A percentile compares a stretch with the other conserved stretches of the same genome.
phyloP scores from a whole-genome alignment of 768 basidiomycete genomes.

The Podaxis sp. region DNA sequence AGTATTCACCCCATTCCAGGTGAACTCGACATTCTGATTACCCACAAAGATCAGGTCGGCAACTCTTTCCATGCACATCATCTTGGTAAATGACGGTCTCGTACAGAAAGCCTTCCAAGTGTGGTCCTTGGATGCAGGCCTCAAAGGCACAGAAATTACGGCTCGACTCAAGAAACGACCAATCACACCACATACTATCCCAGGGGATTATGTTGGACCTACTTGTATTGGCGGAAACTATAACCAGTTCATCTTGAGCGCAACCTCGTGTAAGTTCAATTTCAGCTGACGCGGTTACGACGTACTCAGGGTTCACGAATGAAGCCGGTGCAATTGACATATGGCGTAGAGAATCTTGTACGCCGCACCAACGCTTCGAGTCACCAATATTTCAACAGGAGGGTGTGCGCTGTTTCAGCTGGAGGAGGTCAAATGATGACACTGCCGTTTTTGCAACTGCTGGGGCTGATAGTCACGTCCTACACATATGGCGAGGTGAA shows the following conservation, averaged over 20 bases:
- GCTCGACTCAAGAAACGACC: slow-evolving; percentile 7
- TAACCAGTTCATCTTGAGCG: slow-evolving; percentile 9
- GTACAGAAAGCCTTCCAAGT: slow-evolving; percentile 9
- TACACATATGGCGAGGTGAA: slow-evolving; percentile 10
- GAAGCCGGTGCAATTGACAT: slow-evolving; percentile 9
- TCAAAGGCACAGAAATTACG: slow-evolving; percentile 10
- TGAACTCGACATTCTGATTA: slow-evolving; percentile 13
- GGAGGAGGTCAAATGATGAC: slow-evolving; percentile 1
- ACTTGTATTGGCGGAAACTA: slow-evolving; percentile 8
- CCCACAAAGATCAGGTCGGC: slow-evolving; percentile 12
- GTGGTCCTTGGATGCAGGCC: slow-evolving; percentile 10
- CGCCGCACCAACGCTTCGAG: slow-evolving; percentile 9
- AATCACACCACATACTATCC: neutral
- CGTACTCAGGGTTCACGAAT: neutral
- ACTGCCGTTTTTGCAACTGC: slow-evolving; percentile 7
- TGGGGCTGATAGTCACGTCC: neutral
- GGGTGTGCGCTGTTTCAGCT: slow-evolving; percentile 8
- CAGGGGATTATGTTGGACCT: slow-evolving; percentile 3
- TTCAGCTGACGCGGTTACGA: neutral
- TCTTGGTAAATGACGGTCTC: neutral
- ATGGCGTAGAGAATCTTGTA: slow-evolving; percentile 10
- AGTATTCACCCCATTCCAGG: neutral
- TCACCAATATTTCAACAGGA: neutral
- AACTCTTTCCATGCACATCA: neutral
- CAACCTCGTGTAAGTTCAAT: slow-evolving; percentile 3